A percentile compares a stretch with the other conserved stretches of the same genome.
These are phyloP conservation scores for Rhizopus arrhizus DNA, from an alignment of 371 early-diverging fungal species.

Conservation along the genomic window DNA sequence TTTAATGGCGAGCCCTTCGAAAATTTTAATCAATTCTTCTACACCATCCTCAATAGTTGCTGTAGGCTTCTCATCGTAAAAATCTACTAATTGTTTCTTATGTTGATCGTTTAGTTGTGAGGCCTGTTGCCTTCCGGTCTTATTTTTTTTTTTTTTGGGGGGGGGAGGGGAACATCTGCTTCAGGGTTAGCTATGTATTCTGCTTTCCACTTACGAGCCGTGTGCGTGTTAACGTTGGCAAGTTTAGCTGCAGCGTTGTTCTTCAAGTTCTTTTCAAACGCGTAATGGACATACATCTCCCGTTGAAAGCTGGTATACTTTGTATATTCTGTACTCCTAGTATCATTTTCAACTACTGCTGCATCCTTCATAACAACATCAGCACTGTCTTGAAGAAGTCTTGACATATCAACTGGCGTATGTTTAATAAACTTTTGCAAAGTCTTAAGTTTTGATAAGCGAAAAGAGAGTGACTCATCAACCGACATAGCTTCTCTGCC, in stretches of 20 bases:
- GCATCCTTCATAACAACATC: neutral
- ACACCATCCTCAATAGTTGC: too few relatives aligned
- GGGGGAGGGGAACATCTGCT: constrained; percentile 1
- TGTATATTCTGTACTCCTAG: neutral
- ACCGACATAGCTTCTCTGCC: constrained; percentile 13
- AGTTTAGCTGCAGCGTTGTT: constrained; percentile 5
- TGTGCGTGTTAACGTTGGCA: constrained; percentile 6
- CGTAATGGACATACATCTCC: neutral
- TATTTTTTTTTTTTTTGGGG: constrained; percentile 8
- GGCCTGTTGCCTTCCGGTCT: constrained; percentile 5
- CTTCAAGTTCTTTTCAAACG: neutral
- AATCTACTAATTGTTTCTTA: too few relatives aligned
- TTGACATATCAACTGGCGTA: constrained; percentile 2
- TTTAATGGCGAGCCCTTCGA: too few relatives aligned
- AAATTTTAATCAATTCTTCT: too few relatives aligned
- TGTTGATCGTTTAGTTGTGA: constrained; percentile 15
- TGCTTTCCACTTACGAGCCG: constrained; percentile 6
- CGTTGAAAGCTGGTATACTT: neutral
- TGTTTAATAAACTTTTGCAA: constrained; percentile 2
- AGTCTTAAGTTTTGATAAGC: constrained; percentile 1
- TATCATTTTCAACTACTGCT: neutral
- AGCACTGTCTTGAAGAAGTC: neutral
- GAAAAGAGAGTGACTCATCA: constrained; percentile 22
- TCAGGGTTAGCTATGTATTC: constrained; percentile 12
- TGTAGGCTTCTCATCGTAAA: too few relatives aligned